Evolutionary conservation across 2,329 filamentous ascomycete genomes (phyloP), one percentile per base, ranked within the genome.

Genomic region (Dothistroma septosporum): DNA sequence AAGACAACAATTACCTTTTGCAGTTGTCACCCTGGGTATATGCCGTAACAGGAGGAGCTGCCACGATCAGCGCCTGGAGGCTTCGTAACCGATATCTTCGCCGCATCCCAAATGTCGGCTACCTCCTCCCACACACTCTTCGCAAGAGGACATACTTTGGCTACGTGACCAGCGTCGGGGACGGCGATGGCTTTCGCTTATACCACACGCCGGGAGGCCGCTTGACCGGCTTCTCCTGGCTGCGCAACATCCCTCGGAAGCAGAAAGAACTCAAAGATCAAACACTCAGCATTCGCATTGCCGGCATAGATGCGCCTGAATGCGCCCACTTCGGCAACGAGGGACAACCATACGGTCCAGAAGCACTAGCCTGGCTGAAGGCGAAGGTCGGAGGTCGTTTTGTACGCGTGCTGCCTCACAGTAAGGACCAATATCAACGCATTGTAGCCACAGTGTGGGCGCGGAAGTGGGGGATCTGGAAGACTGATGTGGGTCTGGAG

Each of bases 201-300:
- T 99, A 89, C 74, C 94, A 99, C 75, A 97, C 92, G 0, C 94
- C 94, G 0, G 93, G 93, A n/a, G 94, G 94, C 11, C 83, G 87
- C 66, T 76, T 92, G 55, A 83, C 88, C 11, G 94, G 94, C 57
- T 99, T 94, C 94, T 92, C 89, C n/a, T 72, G 68, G 68, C 53
- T 71, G 2, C 60, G 72, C 31, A 53, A 62, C 1, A 53, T 69
- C 1, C 54, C 58, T 4, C 55, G 61, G 31, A 58, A 65, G 5
- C 59, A 59, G 24, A 63, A 63, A 49, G 61, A 66, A 52, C 52
- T 69, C 28, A 68, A 69, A 22, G 64, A 61, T 21, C 57, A 68
- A 70, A 95, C 74, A 89, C 90, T 99, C 67, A 86, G 92, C 55
- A 84, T 99, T 59, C 90, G 94, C 31, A 82, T 99, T 59, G 94